phyloP scores from a whole-genome alignment of 2,329 filamentous ascomycete species.

The Plectosphaerella sp. region DNA sequence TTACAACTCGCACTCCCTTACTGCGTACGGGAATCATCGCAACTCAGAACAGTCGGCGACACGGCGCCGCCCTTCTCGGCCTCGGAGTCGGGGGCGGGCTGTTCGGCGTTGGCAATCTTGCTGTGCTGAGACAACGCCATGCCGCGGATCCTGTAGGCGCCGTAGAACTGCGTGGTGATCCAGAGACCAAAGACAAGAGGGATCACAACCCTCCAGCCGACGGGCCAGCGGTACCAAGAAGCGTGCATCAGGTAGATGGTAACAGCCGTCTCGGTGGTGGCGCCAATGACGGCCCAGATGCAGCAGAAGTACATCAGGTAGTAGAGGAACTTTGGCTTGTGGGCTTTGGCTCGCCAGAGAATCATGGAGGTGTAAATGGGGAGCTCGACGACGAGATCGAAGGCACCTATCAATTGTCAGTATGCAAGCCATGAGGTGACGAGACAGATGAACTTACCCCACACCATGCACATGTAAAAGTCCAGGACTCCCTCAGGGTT shows the following conservation, averaged over 20 bases:
- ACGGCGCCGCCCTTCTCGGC: constrained; percentile 65
- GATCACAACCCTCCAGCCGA: constrained; percentile 7
- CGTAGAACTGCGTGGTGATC: constrained; percentile 11
- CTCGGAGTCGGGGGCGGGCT: constrained; percentile 53
- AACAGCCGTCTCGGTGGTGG: constrained; percentile 4
- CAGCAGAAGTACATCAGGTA: constrained; percentile 4
- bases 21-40: background rate
- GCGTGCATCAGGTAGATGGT: constrained; percentile 10
- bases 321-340: constrained; percentile 3
- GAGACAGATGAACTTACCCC: constrained; percentile 2
- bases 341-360: constrained; percentile 7
- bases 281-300: constrained; percentile 4
- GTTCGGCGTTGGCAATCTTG: constrained; percentile 23
- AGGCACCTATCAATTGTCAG: constrained; percentile 1
- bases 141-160: constrained; percentile 4
- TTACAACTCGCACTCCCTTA: no score
- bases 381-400: constrained; percentile 8
- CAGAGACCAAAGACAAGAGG: constrained; percentile 9
- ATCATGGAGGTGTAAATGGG: constrained; percentile 11
- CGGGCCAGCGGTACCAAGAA: constrained; percentile 10
- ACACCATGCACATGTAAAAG: constrained; percentile 13
- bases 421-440: background rate
- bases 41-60: constrained; percentile 40
- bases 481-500: constrained; percentile 8
- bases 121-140: constrained; percentile 7